A percentile compares a stretch with the other conserved stretches of the same genome.
phyloP scores from a whole-genome alignment of 768 basidiomycete species.

The Mrakia blollopis region DNA sequence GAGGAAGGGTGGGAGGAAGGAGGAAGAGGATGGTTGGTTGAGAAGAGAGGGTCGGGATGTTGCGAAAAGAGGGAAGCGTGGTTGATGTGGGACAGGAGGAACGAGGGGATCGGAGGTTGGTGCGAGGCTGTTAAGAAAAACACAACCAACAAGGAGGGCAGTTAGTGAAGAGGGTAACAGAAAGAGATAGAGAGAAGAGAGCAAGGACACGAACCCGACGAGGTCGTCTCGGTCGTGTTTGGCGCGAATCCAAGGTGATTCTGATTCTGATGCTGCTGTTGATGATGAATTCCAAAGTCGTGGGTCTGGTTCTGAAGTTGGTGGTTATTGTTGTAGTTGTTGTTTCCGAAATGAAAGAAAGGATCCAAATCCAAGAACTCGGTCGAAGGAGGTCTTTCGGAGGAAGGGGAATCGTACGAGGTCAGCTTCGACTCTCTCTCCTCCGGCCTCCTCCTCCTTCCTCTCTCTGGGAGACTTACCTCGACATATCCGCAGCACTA shows the following conservation, averaged over 20 bases:
- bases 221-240: not conserved
- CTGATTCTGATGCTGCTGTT: not conserved
- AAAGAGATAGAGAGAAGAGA: not conserved
- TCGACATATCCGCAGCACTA: not conserved
- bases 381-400: not conserved
- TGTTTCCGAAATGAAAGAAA: not conserved
- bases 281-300: not conserved
- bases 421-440: conserved; percentile 7
- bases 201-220: not conserved
- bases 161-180: not conserved
- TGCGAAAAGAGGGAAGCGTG: not conserved
- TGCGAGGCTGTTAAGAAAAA: not conserved
- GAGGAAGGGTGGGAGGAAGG: not conserved
- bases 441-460: not conserved
- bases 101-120: conserved; percentile 7
- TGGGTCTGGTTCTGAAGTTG: not conserved
- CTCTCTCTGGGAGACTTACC: not conserved
- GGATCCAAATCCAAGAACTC: conserved; percentile 19
- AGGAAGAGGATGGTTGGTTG: not conserved
- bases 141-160: not conserved
- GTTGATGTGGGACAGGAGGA: conserved; percentile 18
- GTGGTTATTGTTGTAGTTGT: not conserved
- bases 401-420: conserved; percentile 1
- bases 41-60: no score
- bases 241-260: not conserved